A percentile compares a stretch with the other conserved stretches of the same genome.
Evolutionary conservation across 345 rosid species (phyloP).

Genomic region (Populus nigra): DNA sequence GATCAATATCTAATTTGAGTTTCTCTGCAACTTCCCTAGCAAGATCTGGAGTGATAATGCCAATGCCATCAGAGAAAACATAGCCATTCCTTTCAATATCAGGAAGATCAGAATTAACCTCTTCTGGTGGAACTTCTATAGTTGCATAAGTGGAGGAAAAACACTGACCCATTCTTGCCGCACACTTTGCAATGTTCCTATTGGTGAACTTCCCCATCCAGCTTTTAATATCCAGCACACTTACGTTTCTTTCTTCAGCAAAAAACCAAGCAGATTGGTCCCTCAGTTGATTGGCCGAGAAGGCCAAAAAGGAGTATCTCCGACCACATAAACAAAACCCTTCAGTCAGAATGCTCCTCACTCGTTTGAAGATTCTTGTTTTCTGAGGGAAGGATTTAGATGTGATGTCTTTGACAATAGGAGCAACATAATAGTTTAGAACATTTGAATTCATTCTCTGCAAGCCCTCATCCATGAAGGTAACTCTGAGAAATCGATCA

Average conservation of each 20-base stretch:
- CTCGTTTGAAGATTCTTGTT: slow-evolving; percentile 68
- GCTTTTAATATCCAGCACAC: slow-evolving; percentile 37
- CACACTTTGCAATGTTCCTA: slow-evolving; percentile 74
- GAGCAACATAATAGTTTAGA: slow-evolving; percentile 59
- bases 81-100: slow-evolving; percentile 60
- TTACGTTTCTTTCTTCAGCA: slow-evolving; percentile 57
- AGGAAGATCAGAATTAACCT: slow-evolving; percentile 51
- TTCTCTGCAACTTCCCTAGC: slow-evolving; percentile 68
- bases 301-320: slow-evolving; percentile 76
- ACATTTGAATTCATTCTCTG: slow-evolving; percentile 61
- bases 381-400: slow-evolving; percentile 51
- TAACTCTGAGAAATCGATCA: slow-evolving; percentile 78
- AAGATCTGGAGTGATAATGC: slow-evolving; percentile 76
- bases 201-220: slow-evolving; percentile 87
- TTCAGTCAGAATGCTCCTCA: slow-evolving; percentile 52
- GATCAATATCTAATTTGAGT: slow-evolving; percentile 47
- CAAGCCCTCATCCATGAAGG: slow-evolving; percentile 91
- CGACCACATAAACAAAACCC: slow-evolving; percentile 84
- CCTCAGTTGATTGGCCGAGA: slow-evolving; percentile 89
- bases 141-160: slow-evolving; percentile 94
- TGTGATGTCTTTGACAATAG: slow-evolving; percentile 60
- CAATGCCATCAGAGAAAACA: slow-evolving; percentile 88
- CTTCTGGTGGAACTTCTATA: slow-evolving; percentile 55
- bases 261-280: slow-evolving; percentile 94
- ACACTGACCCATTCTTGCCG: slow-evolving; percentile 94